Evolutionary conservation across 805 yeast genomes (phyloP), one percentile per base, ranked within the genome.

Genomic region (Kluyveromyces lactis): DNA sequence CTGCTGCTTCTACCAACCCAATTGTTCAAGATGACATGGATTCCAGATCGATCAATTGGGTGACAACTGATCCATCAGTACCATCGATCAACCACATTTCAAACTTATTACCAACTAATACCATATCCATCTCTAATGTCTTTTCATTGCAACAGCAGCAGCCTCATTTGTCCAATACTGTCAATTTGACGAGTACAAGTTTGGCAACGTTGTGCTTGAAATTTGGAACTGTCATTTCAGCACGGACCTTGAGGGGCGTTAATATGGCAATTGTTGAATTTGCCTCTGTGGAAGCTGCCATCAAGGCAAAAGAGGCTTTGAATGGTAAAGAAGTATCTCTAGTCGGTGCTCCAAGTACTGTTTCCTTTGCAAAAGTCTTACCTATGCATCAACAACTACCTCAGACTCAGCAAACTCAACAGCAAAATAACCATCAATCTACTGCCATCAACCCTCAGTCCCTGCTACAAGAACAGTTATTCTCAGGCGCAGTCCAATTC

Each of bases 361-460:
- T 86, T 28, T 85, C 89, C 0, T 92, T 86, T 69, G 97, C 96
- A 3, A 84, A 81, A 52, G 73, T 86, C 24, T 51, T 60, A 49
- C 72, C 63, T 28, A 56, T 50, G 56, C 61, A 57, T 44, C 46
- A 50, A 42, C 62, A 54, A 43, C 49, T 52, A 28, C 47, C 51
- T 36, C 41, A 37, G 18, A 31, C 40, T 23, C 33, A 40, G 11
- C 41, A 29, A n/a, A 19, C 42, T 18, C 18, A 35, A 16, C 19
- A 47, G 36, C 41, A 37, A 29, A 35, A 34, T 44, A 34, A 28
- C 12, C 31, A 29, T 8, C 26, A 42, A 15, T 17, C 43, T 4
- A 30, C 41, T 5, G 34, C 41, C 17, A 27, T 42, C 23, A 40
- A 26, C 8, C 53, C 51, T 26, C 60, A 53, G 37, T 59, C 60